These are phyloP conservation scores for Tuber microsphaerosporum DNA, from an alignment of 495 filamentous ascomycete species.

Conservation along the genomic window DNA sequence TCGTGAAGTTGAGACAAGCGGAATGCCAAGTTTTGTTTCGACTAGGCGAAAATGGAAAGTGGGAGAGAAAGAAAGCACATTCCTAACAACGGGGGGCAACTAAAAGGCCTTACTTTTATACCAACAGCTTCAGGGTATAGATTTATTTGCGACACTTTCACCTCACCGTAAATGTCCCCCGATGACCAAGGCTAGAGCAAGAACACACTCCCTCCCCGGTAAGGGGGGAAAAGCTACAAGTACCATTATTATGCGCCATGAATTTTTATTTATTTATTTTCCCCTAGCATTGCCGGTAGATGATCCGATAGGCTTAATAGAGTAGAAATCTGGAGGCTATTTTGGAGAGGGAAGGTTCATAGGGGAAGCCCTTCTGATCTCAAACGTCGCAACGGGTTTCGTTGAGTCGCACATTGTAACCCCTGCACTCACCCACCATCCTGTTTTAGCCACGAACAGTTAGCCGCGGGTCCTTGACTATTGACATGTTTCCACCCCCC, in stretches of 20 bases:
- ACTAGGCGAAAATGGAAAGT: background rate
- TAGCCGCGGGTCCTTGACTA: background rate
- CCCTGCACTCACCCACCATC: background rate
- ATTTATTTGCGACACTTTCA: background rate
- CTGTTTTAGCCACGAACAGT: background rate
- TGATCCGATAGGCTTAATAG: background rate
- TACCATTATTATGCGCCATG: background rate
- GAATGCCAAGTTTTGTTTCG: background rate
- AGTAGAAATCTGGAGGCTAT: background rate
- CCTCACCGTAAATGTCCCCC: background rate
- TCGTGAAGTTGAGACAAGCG: background rate
- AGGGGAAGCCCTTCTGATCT: slow-evolving; percentile 3
- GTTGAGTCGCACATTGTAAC: slow-evolving; percentile 1
- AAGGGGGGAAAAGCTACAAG: background rate
- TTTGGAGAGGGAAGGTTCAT: background rate
- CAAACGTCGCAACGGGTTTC: background rate
- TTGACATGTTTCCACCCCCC: background rate
- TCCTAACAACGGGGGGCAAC: background rate
- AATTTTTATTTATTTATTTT: background rate
- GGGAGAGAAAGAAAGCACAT: background rate
- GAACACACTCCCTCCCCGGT: background rate
- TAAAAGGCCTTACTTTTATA: background rate
- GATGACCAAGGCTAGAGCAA: background rate
- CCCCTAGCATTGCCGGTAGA: background rate
- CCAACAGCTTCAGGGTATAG: background rate